Conservation (phyloP, 164 flowering plant genomes). For the Chimonanthus salicifolius region DNA sequence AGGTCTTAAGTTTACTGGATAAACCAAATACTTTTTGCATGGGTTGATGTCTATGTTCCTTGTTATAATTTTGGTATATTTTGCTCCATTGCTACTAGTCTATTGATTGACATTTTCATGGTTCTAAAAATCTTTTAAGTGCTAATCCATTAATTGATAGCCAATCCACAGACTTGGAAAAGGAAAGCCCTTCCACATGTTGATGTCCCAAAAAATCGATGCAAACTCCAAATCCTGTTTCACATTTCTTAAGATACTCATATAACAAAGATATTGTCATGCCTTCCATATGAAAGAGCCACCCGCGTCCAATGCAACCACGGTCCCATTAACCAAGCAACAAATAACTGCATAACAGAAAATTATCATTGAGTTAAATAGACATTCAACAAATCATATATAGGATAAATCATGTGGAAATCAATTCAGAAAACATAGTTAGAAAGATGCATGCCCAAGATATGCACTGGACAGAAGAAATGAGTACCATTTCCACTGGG, state of each 20-base stretch:
- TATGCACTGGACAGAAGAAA: neutral
- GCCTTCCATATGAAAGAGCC: slow-evolving; percentile 83
- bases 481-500: slow-evolving; percentile 47
- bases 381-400: neutral
- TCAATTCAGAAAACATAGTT: neutral
- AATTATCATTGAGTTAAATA: neutral
- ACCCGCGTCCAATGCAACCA: slow-evolving; percentile 41
- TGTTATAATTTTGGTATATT: too few species aligned
- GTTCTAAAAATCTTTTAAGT: too few species aligned
- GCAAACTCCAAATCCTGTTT: neutral
- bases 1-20: too few species aligned
- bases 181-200: too few species aligned
- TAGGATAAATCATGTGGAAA: neutral
- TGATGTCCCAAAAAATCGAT: too few species aligned
- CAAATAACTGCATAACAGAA: slow-evolving; percentile 61
- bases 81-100: too few species aligned
- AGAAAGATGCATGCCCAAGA: neutral
- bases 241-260: neutral
- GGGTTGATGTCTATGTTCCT: too few species aligned
- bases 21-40: too few species aligned
- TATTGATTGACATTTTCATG: too few species aligned
- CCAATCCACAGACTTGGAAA: too few species aligned
- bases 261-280: neutral
- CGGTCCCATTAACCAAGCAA: slow-evolving; percentile 83
- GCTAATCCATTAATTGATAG: too few species aligned